Conservation (phyloP, 441 rosid genomes). For the Cnidoscolus chayamansa region DNA sequence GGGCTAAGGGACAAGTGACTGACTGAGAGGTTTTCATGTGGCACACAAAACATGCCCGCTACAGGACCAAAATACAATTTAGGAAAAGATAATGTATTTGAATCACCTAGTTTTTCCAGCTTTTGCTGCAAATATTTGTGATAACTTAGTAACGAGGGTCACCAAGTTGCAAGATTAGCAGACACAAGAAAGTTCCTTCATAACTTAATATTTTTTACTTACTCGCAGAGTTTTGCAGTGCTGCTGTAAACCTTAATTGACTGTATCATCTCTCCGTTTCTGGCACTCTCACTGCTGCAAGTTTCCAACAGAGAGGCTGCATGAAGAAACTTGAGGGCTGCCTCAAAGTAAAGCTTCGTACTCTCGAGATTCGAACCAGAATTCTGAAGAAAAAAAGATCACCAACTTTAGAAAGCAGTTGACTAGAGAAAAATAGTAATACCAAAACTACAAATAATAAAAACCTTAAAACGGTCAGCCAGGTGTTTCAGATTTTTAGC, state of each 20-base stretch:
- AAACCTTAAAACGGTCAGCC: slow-evolving; percentile 94
- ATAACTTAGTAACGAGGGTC: neutral
- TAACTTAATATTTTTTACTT: slow-evolving; percentile 40
- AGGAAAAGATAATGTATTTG: neutral
- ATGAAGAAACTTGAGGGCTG: slow-evolving; percentile 88
- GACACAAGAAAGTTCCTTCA: neutral
- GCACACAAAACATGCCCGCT: neutral
- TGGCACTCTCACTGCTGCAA: slow-evolving; percentile 56
- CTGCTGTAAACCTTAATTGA: slow-evolving; percentile 61
- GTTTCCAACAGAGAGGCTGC: slow-evolving; percentile 79
- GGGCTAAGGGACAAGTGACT: neutral
- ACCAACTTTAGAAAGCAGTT: slow-evolving; percentile 23
- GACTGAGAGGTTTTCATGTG: neutral
- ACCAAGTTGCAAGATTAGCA: slow-evolving; percentile 4
- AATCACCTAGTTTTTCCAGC: slow-evolving; percentile 1
- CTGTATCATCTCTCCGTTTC: slow-evolving; percentile 67
- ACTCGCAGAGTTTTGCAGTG: slow-evolving; percentile 97
- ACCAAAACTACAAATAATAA: slow-evolving; percentile 25
- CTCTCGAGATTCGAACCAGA: slow-evolving; percentile 55
- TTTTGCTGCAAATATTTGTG: neutral
- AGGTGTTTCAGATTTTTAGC: slow-evolving; percentile 87
- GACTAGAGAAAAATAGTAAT: slow-evolving; percentile 11
- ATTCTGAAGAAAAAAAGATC: slow-evolving; percentile 40
- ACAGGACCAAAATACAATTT: neutral
- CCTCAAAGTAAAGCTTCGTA: slow-evolving; percentile 79